Conservation (phyloP, 1,139 yeast species). For the Pneumocystis sp. region DNA sequence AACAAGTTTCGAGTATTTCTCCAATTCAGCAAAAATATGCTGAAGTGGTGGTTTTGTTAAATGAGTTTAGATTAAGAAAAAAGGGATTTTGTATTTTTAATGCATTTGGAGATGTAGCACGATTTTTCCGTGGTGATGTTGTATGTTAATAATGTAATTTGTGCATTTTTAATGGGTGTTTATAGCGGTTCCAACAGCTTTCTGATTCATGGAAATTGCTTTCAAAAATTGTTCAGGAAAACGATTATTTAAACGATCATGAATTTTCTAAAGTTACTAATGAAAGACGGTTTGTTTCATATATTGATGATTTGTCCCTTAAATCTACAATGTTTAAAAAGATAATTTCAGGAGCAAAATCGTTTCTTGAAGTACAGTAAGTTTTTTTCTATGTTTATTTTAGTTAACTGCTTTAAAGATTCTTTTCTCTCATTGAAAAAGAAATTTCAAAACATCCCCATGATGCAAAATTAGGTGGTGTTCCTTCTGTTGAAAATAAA, state of each 20-base stretch:
- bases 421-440: constrained; percentile 56
- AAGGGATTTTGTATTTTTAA: not conserved
- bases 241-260: constrained; percentile 16
- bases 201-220: constrained; percentile 27
- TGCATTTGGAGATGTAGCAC: not conserved
- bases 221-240: constrained; percentile 20
- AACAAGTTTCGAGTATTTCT: not conserved
- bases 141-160: not conserved
- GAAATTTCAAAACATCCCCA: constrained; percentile 50
- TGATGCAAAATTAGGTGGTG: constrained; percentile 40
- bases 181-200: constrained; percentile 24
- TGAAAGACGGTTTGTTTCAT: constrained; percentile 35
- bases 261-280: constrained; percentile 19
- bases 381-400: constrained; percentile 25
- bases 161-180: not conserved
- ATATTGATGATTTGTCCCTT: constrained; percentile 21
- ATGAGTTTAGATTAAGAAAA: not conserved
- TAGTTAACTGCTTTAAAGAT: constrained; percentile 19
- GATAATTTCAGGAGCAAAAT: constrained; percentile 27
- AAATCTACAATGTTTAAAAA: constrained; percentile 23
- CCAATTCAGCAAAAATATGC: not conserved
- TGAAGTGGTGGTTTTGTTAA: not conserved
- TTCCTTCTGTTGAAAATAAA: constrained; percentile 59
- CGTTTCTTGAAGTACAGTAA: constrained; percentile 55
- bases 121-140: not conserved